Evolutionary conservation across 805 yeast species (phyloP).

Genomic region (Metschnikowia proteae): DNA sequence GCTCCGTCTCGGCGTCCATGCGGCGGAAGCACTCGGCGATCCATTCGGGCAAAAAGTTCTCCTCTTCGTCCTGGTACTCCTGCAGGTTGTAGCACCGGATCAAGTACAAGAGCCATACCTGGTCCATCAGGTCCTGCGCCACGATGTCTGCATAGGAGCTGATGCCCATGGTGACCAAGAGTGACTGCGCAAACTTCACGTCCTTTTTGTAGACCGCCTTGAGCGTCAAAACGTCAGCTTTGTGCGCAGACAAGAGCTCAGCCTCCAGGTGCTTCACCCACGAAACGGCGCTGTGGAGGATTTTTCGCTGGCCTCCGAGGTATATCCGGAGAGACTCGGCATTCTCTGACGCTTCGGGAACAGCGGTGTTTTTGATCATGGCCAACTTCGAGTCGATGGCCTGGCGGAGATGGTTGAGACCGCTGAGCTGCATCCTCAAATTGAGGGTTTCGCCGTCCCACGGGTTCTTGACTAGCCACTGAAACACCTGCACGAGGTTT

Average conservation of each 20-base stretch:
- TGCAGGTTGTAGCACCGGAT: slow-evolving; percentile 52
- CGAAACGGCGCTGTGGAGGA: slow-evolving; percentile 46
- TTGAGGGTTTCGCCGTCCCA: slow-evolving; percentile 45
- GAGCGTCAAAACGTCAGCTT: slow-evolving; percentile 47
- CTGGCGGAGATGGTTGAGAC: slow-evolving; percentile 49
- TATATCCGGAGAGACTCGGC: slow-evolving; percentile 40
- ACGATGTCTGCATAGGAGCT: slow-evolving; percentile 50
- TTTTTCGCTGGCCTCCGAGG: slow-evolving; percentile 44
- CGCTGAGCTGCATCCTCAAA: slow-evolving; percentile 57
- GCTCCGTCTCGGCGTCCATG: slow-evolving; percentile 32
- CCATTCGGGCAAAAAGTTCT: slow-evolving; percentile 47
- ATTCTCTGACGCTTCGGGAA: slow-evolving; percentile 9
- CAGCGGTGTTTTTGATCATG: slow-evolving; percentile 27
- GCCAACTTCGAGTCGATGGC: slow-evolving; percentile 51
- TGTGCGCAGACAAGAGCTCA: slow-evolving; percentile 38
- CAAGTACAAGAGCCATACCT: slow-evolving; percentile 59
- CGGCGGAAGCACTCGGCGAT: slow-evolving; percentile 38
- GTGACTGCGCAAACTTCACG: slow-evolving; percentile 47
- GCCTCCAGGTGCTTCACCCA: slow-evolving; percentile 45
- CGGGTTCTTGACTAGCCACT: slow-evolving; percentile 45
- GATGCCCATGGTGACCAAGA: slow-evolving; percentile 56
- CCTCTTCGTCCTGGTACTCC: slow-evolving; percentile 22
- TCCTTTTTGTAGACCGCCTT: slow-evolving; percentile 58
- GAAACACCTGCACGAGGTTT: slow-evolving; percentile 50
- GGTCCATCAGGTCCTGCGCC: slow-evolving; percentile 49